Evolutionary conservation across 208 protist species (phyloP), one percentile per base, ranked within the genome.

Genomic region (Leishmania amazonensis): DNA sequence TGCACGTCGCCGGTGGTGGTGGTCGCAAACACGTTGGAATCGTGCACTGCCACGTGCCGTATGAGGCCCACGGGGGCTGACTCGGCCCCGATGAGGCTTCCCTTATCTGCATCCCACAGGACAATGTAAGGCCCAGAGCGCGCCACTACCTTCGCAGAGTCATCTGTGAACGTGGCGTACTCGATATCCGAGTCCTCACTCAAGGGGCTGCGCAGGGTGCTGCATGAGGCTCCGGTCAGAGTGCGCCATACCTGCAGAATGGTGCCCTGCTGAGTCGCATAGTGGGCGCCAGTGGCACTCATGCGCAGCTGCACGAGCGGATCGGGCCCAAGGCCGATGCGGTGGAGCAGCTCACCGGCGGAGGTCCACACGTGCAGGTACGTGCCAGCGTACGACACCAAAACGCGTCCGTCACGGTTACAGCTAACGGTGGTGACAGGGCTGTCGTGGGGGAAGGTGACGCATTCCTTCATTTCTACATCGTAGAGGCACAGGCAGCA

Each of bases 291-390:
- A 73, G 74, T 91, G 17, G 83, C 64, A 80, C 91, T 90, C 84
- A 97, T 91, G 78, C 79, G 75, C 73, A 96, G 78, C 65, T 78
- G 81, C 31, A 89, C 87, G 75, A 97, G 78, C 35, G 92, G 89
- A 76, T 88, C 93, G 31, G 87, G 57, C 13, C 90, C 90, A 7
- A 83, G 54, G 68, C 89, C 87, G 21, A 96, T 81, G 31, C 88
- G 76, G 78, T 97, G 91, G 60, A 97, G 87, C 57, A 97, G 83
- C 49, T 93, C 86, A 28, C 94, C 94, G 3, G 47, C 21, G 31
- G 83, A 76, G 28, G 83, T 93, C 94, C 94, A 97, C n/a, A 96
- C 80, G 83, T 87, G 93, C 51, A 97, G 82, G 78, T 87, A 83
- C 40, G 81, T 82, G 68, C 88, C 88, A 13, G 94, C 90, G 79